phyloP scores from a whole-genome alignment of 805 yeast species.

The Saccharomycopsis olivae region DNA sequence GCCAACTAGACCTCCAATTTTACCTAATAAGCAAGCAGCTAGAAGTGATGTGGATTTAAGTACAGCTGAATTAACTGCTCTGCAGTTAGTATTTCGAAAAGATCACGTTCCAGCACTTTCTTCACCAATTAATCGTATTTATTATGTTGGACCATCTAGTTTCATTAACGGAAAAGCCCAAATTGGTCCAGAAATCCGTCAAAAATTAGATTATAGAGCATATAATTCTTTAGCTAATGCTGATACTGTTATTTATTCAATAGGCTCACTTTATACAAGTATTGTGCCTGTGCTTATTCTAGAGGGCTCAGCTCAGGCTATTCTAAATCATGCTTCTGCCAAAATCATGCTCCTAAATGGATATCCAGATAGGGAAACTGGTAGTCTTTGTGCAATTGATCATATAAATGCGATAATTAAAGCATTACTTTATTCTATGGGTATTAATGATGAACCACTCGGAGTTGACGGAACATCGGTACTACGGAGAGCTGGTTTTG shows the following conservation, averaged over 20 bases:
- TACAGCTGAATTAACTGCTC: conserved; percentile 19
- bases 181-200: conserved; percentile 23
- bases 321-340: conserved; percentile 25
- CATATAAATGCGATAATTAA: no score
- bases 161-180: conserved; percentile 53
- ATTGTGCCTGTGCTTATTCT: conserved; percentile 68
- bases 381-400: no score
- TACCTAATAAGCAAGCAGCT: conserved; percentile 16
- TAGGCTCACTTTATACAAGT: conserved; percentile 86
- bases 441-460: no score
- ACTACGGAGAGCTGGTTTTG: no score
- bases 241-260: conserved; percentile 57
- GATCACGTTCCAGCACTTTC: conserved; percentile 49
- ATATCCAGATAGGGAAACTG: conserved; percentile 68
- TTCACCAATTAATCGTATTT: conserved; percentile 62
- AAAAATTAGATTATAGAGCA: neutral
- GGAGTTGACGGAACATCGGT: no score
- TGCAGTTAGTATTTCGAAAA: conserved; percentile 68
- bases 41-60: conserved; percentile 20
- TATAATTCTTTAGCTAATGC: conserved; percentile 33
- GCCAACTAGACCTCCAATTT: neutral
- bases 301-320: conserved; percentile 61
- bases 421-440: no score
- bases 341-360: conserved; percentile 68
- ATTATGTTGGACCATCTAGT: conserved; percentile 73